A percentile compares a stretch with the other conserved stretches of the same genome.
These are phyloP conservation scores for Rhizopus microsporus DNA, from an alignment of 371 early-diverging fungal genomes.

Conservation along the genomic window DNA sequence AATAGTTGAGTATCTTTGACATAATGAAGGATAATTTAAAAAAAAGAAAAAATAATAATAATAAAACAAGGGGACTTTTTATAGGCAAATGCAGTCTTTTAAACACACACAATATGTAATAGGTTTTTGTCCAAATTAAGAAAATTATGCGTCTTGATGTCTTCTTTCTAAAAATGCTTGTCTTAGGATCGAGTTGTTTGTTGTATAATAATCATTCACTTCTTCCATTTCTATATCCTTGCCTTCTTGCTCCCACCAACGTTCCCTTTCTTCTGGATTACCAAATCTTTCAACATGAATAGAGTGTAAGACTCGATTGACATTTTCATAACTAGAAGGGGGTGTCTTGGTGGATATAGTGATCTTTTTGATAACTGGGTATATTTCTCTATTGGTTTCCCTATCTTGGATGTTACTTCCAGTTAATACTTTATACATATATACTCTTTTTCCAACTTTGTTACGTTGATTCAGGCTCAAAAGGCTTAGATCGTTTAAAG, in stretches of 20 bases:
- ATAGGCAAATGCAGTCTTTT: not conserved
- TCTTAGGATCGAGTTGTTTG: slow-evolving; percentile 17
- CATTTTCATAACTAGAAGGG: slow-evolving; percentile 13
- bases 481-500: slow-evolving; percentile 16
- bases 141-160: slow-evolving; percentile 1
- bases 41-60: slow-evolving; percentile 5
- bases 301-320: slow-evolving; percentile 24
- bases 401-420: not conserved
- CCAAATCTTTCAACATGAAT: slow-evolving; percentile 30
- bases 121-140: slow-evolving; percentile 10
- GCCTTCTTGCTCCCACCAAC: slow-evolving; percentile 24
- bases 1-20: slow-evolving; percentile 27
- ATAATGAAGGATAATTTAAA: slow-evolving; percentile 7
- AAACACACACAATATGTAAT: slow-evolving; percentile 5
- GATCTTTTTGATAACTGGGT: slow-evolving; percentile 7
- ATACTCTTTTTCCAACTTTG: not conserved
- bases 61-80: not conserved
- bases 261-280: slow-evolving; percentile 31
- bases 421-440: slow-evolving; percentile 4
- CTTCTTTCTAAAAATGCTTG: slow-evolving; percentile 31
- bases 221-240: slow-evolving; percentile 24
- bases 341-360: slow-evolving; percentile 25
- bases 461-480: slow-evolving; percentile 1
- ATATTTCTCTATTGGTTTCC: slow-evolving; percentile 1
- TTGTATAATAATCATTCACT: slow-evolving; percentile 14